Conservation (phyloP, 78 protist species). For the Diacronema lutheri region DNA sequence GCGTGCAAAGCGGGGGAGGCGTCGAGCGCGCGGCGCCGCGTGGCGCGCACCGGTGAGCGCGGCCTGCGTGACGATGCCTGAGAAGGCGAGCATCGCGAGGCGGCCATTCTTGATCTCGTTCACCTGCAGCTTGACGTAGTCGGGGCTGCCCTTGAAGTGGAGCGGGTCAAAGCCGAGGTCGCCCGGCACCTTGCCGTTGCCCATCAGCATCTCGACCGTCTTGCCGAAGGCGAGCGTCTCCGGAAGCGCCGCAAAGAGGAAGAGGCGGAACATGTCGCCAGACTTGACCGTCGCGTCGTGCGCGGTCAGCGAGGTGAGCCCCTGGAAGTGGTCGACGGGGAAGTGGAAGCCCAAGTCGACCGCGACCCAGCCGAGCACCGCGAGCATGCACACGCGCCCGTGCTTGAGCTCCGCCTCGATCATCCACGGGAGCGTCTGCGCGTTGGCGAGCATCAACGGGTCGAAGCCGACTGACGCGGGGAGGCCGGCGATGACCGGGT, state of each 20-base stretch:
- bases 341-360: background rate
- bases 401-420: constrained; percentile 16
- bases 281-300: background rate
- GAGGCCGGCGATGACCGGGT: background rate
- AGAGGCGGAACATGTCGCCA: background rate
- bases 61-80: background rate
- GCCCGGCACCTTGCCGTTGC: too few relatives aligned
- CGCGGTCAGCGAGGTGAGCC: background rate
- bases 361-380: background rate
- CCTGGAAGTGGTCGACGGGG: background rate
- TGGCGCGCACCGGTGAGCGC: too few relatives aligned
- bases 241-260: background rate
- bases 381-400: constrained; percentile 13
- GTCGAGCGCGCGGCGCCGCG: too few relatives aligned
- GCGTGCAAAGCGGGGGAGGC: too few relatives aligned
- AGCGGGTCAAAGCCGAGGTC: too few relatives aligned
- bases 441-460: background rate
- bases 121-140: background rate
- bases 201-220: too few relatives aligned
- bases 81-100: constrained; percentile 4
- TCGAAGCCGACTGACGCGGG: constrained; percentile 10
- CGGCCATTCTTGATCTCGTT: constrained; percentile 18
- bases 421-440: too few relatives aligned
- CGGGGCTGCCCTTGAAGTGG: too few relatives aligned
- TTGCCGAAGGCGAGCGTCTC: background rate